Base-by-base conservation (phyloP, 2,329 filamentous ascomycete species). In the Blumeria hordei region DNA sequence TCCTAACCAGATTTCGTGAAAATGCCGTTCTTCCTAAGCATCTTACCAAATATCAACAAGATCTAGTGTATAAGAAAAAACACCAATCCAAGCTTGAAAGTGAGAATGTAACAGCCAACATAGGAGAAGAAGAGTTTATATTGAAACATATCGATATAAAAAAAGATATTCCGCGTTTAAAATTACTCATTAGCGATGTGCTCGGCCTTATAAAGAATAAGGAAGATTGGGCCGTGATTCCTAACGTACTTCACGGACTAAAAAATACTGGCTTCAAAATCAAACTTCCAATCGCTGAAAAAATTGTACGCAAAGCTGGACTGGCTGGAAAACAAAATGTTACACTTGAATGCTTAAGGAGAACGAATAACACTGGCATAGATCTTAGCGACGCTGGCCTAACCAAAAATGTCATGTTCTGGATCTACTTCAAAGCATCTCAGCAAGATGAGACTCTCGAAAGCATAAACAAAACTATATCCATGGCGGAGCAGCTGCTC, bases 1-100 rank as follows among this genome's bases (percentile, higher is more conserved):
- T 72, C 35, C 73, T 84, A 58, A 64, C 66, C 43, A 66, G 62
- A 21, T 72, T 83, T 63, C 76, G 79, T 59, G 67, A 72, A 49
- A 74, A 74, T 60, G 72, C 80, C 64, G 74, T 83, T 64, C 67
- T 83, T 44, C 79, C 79, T n/a, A 67, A 71, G 35, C 75, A 78
- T 63, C 74, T 85, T 33, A 70, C 72, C 21, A 56, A 64, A 33
- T 66, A 68, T 53, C 74, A 82, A 67, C 73, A 70, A 60, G 69
- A 73, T 60, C 70, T 74, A 57, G 66, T 83, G 60, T 74, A 71
- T 67, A 67, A 69, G 57, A 59, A 63, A 12, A 71, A 70, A 58
- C 69, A 72, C 64, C 67, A 69, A 59, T 67, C 71, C 59, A 66
- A 66, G 57, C 71, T 83, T 43, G 67, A 73, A 57, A 66, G 69